These are phyloP conservation scores for Trichosporon sp. DNA, from an alignment of 1,284 basidiomycete genomes.

Conservation along the genomic window DNA sequence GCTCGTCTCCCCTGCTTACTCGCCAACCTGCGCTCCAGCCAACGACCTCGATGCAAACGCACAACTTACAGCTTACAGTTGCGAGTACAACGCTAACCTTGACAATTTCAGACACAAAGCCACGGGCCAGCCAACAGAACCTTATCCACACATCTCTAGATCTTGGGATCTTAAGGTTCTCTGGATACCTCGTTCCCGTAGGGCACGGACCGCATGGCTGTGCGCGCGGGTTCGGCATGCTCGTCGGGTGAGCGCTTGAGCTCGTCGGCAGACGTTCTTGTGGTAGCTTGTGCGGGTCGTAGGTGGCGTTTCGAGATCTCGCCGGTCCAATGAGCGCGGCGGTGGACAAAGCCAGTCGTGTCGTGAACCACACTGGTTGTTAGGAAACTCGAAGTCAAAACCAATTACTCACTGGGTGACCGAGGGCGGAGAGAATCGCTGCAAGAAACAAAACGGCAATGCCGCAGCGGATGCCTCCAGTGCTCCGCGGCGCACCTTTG, in stretches of 20 bases:
- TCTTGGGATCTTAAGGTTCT: neutral
- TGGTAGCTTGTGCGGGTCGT: neutral
- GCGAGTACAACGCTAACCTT: constrained; percentile 3
- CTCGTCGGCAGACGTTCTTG: neutral
- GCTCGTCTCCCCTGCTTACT: neutral
- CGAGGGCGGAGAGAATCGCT: too few relatives aligned
- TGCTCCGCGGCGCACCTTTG: too few relatives aligned
- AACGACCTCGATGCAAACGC: too few relatives aligned
- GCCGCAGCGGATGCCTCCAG: too few relatives aligned
- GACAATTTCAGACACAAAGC: neutral
- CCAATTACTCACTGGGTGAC: too few relatives aligned
- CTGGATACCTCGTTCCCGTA: neutral
- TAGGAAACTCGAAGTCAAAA: neutral
- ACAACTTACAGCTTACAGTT: neutral
- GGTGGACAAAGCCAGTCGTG: too few relatives aligned
- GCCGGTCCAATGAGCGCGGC: neutral
- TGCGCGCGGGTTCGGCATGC: neutral
- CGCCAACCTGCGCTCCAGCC: too few relatives aligned
- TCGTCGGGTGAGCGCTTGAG: neutral
- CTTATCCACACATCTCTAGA: neutral
- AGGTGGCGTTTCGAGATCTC: neutral
- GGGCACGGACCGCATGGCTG: neutral
- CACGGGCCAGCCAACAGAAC: neutral
- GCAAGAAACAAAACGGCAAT: too few relatives aligned
- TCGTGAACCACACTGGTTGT: neutral